phyloP scores from a whole-genome alignment of 2,329 filamentous ascomycete genomes.

The Fusarium nygamai region DNA sequence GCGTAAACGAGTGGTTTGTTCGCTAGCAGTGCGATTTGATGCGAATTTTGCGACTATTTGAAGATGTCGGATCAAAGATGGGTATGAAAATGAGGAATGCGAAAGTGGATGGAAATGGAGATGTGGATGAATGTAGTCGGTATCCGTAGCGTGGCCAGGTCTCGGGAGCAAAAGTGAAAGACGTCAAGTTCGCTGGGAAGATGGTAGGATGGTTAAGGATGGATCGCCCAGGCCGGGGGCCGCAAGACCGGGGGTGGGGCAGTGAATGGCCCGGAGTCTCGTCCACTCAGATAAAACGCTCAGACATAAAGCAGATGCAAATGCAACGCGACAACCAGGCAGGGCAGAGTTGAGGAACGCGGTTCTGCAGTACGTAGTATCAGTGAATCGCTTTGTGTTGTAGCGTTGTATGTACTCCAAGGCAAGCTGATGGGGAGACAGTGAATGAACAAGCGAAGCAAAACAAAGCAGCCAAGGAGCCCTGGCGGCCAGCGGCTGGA shows the following conservation, averaged over 20 bases:
- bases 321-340: slow-evolving; percentile 29
- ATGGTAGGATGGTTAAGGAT: slow-evolving; percentile 37
- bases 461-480: slow-evolving; percentile 20
- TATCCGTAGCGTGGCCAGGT: slow-evolving; percentile 37
- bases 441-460: background rate
- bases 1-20: slow-evolving; percentile 35
- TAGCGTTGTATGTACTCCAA: background rate
- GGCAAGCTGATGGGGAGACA: slow-evolving; percentile 1
- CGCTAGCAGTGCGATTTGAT: slow-evolving; percentile 10
- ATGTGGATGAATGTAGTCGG: slow-evolving; percentile 30
- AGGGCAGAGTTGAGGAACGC: slow-evolving; percentile 9
- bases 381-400: background rate
- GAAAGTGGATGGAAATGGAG: slow-evolving; percentile 20
- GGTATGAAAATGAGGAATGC: slow-evolving; percentile 28
- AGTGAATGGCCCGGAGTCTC: slow-evolving; percentile 34
- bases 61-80: slow-evolving; percentile 28
- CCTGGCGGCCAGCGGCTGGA: slow-evolving; percentile 33
- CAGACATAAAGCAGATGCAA: slow-evolving; percentile 36
- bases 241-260: slow-evolving; percentile 43
- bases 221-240: slow-evolving; percentile 41
- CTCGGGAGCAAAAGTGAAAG: slow-evolving; percentile 43
- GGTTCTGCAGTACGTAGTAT: background rate
- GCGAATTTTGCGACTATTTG: slow-evolving; percentile 10
- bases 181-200: slow-evolving; percentile 43
- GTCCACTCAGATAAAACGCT: slow-evolving; percentile 41